Base-by-base conservation (phyloP, 768 basidiomycete species). In the Clitopilus hobsonii region DNA sequence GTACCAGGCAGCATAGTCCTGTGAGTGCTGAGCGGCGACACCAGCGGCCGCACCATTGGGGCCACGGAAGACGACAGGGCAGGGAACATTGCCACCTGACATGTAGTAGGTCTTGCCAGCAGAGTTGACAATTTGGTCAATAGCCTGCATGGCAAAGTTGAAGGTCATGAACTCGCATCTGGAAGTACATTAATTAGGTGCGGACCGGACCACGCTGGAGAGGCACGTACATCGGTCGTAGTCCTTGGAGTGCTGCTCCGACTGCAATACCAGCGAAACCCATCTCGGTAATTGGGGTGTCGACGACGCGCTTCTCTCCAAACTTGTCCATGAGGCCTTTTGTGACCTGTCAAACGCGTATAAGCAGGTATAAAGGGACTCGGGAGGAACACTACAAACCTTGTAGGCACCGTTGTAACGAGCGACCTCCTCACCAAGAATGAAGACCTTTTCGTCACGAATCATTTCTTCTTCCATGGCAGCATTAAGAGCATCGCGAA, bases 111-210 rank as follows among this genome's bases (percentile, higher is more conserved):
- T 99, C 80, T 98, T 99, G 57, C 93, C 97, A 54, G 90, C 97
- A n/a, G 97, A 98, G 82, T 99, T 99, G 73, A 99, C 94, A 59
- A 99, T 99, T 68, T 99, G 97, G 76, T 99, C 97, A 70, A 99
- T 98, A 56, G 97, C 95, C 75, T 95, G 94, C 96, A 98, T 99
- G 61, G 96, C 96, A 69, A 99, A 98, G 81, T 99, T 98, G 81
- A 96, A 98, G 14, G 96, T 98, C 96, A 98, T 98, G 79, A 98
- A 99, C 79, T 98, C 96, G 82, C 95, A 98, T 66, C 91, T 94
- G 56, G 23, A 1, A 4, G 6, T 16, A 2, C 3, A 28, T 28
- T 11, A 6, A 20, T 51, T 14, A 51, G 26, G 14, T 1, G 27
- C 18, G 24, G 49, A 18, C 10, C 6, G n/a, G 18, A 18, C 14